These are phyloP conservation scores for Cladosporium oxysporum DNA, from an alignment of 2,329 filamentous ascomycete species.

Conservation along the genomic window DNA sequence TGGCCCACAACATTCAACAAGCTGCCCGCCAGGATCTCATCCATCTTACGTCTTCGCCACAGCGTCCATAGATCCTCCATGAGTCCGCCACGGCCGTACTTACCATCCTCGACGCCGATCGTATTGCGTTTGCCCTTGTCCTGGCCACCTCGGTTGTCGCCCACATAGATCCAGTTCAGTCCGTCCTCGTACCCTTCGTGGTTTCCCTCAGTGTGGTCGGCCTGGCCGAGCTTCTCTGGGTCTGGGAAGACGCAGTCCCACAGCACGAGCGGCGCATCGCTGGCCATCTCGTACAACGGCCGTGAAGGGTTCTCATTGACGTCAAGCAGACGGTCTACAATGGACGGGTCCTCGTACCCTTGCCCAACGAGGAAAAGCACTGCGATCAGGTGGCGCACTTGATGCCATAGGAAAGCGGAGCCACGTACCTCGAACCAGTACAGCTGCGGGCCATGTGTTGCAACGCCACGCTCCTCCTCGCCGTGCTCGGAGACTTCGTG, in stretches of 20 bases:
- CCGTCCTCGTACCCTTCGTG: conserved; percentile 55
- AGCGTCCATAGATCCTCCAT: conserved; percentile 76
- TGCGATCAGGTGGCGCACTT: conserved; percentile 92
- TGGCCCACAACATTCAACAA: conserved; percentile 65
- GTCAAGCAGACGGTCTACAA: conserved; percentile 77
- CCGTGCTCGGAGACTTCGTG: neutral
- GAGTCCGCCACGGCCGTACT: conserved; percentile 66
- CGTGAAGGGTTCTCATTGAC: conserved; percentile 68
- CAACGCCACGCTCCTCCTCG: conserved; percentile 8
- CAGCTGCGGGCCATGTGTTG: conserved; percentile 57
- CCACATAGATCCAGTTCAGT: conserved; percentile 77
- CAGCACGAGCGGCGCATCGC: conserved; percentile 84
- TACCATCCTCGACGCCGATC: conserved; percentile 52
- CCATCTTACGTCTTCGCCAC: conserved; percentile 85
- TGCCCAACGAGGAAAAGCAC: conserved; percentile 92
- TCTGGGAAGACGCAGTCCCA: conserved; percentile 92
- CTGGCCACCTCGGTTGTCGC: conserved; percentile 57
- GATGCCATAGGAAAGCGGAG: conserved; percentile 95
- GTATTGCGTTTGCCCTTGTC: conserved; percentile 34
- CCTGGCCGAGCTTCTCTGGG: conserved; percentile 41
- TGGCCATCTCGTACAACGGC: conserved; percentile 87
- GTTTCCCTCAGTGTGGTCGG: conserved; percentile 37
- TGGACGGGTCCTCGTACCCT: conserved; percentile 72
- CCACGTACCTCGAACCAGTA: conserved; percentile 89
- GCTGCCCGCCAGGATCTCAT: conserved; percentile 78